These are phyloP conservation scores for Verticillium albo-atrum DNA, from an alignment of 2,329 filamentous ascomycete genomes.

Conservation along the genomic window DNA sequence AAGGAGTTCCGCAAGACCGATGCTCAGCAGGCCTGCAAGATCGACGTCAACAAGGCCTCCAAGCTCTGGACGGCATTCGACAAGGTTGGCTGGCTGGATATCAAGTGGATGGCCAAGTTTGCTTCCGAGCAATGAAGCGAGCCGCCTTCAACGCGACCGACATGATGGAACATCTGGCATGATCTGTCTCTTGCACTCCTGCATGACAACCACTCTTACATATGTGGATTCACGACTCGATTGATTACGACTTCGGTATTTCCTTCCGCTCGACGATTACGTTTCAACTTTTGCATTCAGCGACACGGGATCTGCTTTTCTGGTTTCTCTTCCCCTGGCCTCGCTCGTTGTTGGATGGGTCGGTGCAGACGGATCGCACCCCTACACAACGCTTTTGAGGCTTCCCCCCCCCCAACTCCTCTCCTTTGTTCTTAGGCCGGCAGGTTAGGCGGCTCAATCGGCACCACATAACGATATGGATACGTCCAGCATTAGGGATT, in stretches of 20 bases:
- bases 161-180: slow-evolving; percentile 16
- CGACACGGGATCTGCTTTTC: neutral
- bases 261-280: neutral
- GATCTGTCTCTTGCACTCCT: slow-evolving; percentile 1
- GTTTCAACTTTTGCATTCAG: neutral
- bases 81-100: slow-evolving; percentile 76
- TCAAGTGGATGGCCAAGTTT: slow-evolving; percentile 35
- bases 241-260: neutral
- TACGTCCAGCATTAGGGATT: slow-evolving; percentile 12
- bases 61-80: slow-evolving; percentile 90
- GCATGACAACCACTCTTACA: neutral
- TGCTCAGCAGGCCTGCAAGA: slow-evolving; percentile 94
- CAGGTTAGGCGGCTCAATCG: neutral
- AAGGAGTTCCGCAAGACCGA: slow-evolving; percentile 95
- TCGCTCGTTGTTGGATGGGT: neutral
- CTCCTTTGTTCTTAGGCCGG: neutral
- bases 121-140: slow-evolving; percentile 13
- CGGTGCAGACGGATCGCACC: neutral
- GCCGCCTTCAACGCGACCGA: too few relatives aligned
- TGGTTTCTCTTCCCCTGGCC: neutral
- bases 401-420: neutral
- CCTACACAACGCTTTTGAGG: neutral
- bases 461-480: slow-evolving; percentile 4
- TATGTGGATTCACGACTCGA: neutral
- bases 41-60: slow-evolving; percentile 96